These are phyloP conservation scores for Cephalotrichum gorgonifer DNA, from an alignment of 2,329 filamentous ascomycete genomes.

Conservation along the genomic window DNA sequence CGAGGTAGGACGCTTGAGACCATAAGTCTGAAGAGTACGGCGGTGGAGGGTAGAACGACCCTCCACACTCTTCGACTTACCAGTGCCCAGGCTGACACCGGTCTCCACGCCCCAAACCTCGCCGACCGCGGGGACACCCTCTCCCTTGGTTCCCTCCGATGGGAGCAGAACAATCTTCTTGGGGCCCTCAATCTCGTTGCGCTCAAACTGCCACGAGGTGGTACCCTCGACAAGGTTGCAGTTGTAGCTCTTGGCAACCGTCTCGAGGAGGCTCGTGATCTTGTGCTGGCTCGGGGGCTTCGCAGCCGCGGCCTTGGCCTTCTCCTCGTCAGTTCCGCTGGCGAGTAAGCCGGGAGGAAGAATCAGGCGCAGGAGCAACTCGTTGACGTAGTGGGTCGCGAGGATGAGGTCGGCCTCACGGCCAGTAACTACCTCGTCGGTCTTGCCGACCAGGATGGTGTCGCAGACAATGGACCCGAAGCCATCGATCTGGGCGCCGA, in stretches of 20 bases:
- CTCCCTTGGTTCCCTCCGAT: conserved; percentile 78
- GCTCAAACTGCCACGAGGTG: conserved; percentile 91
- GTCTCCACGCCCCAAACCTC: conserved; percentile 98
- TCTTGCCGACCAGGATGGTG: conserved; percentile 66
- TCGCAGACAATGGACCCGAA: conserved; percentile 95
- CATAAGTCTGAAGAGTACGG: conserved; percentile 83
- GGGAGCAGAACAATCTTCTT: conserved; percentile 96
- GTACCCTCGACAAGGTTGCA: conserved; percentile 95
- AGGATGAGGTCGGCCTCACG: conserved; percentile 79
- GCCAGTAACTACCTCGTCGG: conserved; percentile 57
- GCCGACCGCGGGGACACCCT: conserved; percentile 76
- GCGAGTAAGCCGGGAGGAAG: conserved; percentile 80
- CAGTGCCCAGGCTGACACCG: conserved; percentile 78
- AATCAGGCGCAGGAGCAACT: conserved; percentile 84
- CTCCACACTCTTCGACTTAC: conserved; percentile 88
- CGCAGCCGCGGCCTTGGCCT: conserved; percentile 75
- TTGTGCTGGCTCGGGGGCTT: conserved; percentile 78
- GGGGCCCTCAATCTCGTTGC: conserved; percentile 92
- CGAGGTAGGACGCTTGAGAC: conserved; percentile 87
- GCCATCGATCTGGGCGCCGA: conserved; percentile 97
- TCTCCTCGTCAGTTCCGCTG: conserved; percentile 82
- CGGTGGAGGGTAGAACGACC: conserved; percentile 88
- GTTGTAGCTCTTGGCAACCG: conserved; percentile 82
- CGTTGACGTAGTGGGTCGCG: conserved; percentile 91
- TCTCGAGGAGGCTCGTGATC: conserved; percentile 82